Evolutionary conservation across 106 monocot genomes (phyloP), one percentile per base, ranked within the genome.

Genomic region (Dioscorea zingiberensis): DNA sequence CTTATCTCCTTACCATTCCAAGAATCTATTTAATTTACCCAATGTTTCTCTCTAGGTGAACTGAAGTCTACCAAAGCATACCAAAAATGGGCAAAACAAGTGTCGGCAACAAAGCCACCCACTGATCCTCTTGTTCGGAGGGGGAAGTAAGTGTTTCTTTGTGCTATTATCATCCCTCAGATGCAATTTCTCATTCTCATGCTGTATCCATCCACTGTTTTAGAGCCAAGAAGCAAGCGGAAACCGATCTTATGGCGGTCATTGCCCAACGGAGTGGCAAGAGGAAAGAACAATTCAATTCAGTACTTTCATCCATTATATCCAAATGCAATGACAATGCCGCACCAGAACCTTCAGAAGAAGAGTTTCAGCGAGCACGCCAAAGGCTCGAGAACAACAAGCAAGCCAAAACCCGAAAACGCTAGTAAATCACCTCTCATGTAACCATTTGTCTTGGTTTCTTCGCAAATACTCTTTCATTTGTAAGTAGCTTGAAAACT

Each of bases 291-390:
- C 79, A 78, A 61, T 84, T 98, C 56, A 69, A 89, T 55, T 93
- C 98, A 5, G 45, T 89, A 25, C 72, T 98, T 10, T 82, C 86
- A 59, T 93, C 93, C 17, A 70, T 98, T 24, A 73, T 89, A 25
- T 73, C 77, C 17, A 84, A 89, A 24, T 70, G 75, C 25, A 69
- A 70, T 26, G 67, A 75, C 0, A 63, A 69, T 3, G 72, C 67
- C 3, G 21, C 59, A 2, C 55, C 63, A 60, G 98, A 98, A 62
- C 98, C 93, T 17, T 73, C 83, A 24, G 98, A 98, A 64, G 89
- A 93, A 76, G 98, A 98, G 70, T 98, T 98, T 66, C 62, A 82
- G 77, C 81, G 27, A 62, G 93, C 88, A 25, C 71, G 84, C 8
- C 61, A 83, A 54, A 83, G 92, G 51, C 79, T 98, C 11, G 93